Evolutionary conservation across 169 alveolate species (phyloP), one percentile per base, ranked within the genome.

Genomic region (Cryptosporidium baileyi): DNA sequence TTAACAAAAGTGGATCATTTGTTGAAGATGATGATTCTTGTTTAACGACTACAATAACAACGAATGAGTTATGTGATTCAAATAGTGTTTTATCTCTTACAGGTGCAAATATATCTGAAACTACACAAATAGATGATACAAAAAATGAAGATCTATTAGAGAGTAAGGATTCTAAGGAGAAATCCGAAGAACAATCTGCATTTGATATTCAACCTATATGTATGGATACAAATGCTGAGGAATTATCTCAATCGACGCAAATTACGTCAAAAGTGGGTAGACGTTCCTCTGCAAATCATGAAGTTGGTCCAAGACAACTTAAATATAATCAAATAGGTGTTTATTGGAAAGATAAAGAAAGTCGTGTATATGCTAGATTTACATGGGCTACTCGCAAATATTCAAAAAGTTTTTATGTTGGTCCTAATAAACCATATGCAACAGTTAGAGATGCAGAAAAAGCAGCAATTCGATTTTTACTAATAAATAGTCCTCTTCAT

Each of bases 291-390:
- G 24, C 74, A 13, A 52, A 38, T 54, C 67, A 74, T 32, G 85
- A 74, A 2, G 67, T 36, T 74, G 85, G 85, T 57, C 59, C 85
- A 8, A 51, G 85, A 8, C 85, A 74, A 41, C 36, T 74, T 13
- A 74, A 74, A 57, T 74, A 74, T 24, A 74, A 74, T 26, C 85
- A 74, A 26, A 74, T 74, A 28, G 85, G 85, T 13, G 85, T 74
- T 11, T 74, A 74, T 60, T 63, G 89, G 81, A 80, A 80, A 28
- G 89, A 63, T 38, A 63, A 80, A 40, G 81, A 63, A 60, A 80
- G 89, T 30, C 59, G 89, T 17, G 89, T 80, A 1, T 80, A 80
- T 60, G 89, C 89, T 13, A 80, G 85, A n/a, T 74, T 74, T 74
- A 74, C 85, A 38, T 74, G 85, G 85, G 85, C 85, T 7, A 74